phyloP scores from a whole-genome alignment of 2,329 filamentous ascomycete genomes.

The Alternaria brassicicola region DNA sequence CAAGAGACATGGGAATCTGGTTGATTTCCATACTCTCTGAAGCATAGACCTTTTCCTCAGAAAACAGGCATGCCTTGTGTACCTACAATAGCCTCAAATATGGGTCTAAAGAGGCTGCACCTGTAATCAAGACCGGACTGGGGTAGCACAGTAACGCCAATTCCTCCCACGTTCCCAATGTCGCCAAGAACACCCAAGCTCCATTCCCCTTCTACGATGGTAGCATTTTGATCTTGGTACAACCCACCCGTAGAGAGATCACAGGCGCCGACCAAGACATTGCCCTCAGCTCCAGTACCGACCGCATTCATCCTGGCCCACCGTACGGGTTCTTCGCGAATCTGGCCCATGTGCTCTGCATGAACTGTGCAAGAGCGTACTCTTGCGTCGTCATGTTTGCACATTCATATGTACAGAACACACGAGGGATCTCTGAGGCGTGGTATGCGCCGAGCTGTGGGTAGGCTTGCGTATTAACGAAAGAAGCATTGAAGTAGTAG shows the following conservation, averaged over 20 bases:
- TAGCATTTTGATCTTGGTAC: conserved; percentile 6
- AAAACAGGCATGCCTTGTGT: conserved; percentile 15
- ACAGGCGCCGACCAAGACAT: conserved; percentile 19
- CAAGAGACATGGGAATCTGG: background rate
- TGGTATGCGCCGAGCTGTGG: conserved; percentile 29
- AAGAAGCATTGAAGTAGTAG: conserved; percentile 41
- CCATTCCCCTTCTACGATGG: conserved; percentile 17
- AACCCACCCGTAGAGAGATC: conserved; percentile 15
- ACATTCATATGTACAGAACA: conserved; percentile 30
- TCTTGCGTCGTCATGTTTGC: conserved; percentile 29
- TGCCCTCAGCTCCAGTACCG: conserved; percentile 22
- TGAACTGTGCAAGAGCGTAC: conserved; percentile 22
- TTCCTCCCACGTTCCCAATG: conserved; percentile 20
- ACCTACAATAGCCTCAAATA: conserved; percentile 25
- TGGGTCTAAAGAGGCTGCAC: conserved; percentile 21
- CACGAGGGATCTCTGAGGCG: conserved; percentile 29
- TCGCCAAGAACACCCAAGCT: conserved; percentile 26
- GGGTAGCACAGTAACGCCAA: conserved; percentile 24
- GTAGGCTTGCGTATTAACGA: conserved; percentile 28
- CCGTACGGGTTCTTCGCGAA: conserved; percentile 36
- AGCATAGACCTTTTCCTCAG: background rate
- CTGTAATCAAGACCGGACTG: conserved; percentile 22
- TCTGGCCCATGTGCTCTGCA: conserved; percentile 34
- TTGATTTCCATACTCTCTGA: background rate
- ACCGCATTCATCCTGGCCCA: conserved; percentile 34